Base-by-base conservation (phyloP, 768 basidiomycete species). In the Mycena indigotica region DNA sequence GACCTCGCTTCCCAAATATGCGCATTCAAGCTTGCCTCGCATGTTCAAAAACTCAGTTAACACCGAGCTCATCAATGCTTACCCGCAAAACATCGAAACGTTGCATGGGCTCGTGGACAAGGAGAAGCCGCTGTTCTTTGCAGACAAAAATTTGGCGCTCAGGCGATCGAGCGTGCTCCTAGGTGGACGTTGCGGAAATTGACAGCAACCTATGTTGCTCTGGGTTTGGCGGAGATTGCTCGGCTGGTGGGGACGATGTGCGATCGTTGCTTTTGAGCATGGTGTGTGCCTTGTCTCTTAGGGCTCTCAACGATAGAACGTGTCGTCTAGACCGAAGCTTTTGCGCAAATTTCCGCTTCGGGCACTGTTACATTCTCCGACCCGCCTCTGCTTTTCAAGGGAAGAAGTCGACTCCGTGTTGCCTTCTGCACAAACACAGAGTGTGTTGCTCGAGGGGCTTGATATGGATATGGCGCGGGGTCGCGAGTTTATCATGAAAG, bases 111-210 rank as follows among this genome's bases (percentile, higher is more conserved):
- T 86, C 15, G 66, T 79, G 4, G 80, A 83, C 4, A 86, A 87
- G 67, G 88, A 90, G 25, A 69, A 69, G 12, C 74, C 75, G 17
- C 24, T 72, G 10, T 92, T 91, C 64, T 58, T 68, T 3, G 70
- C 74, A 39, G 93, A 96, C 39, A 82, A 80, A 54, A 95, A 87
- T 54, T 39, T 83, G 2, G 93, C 93, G 5, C 76, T 96, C 86
- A 87, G 59, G 88, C 84, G 2, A 73, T 92, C 25, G 80, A 82
- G 4, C 83, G 84, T 16, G 86, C 90, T 0, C 88, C 91, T 0
- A 79, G 88, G 19, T 93, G 93, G 86, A 76, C 84, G 48, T 82
- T 95, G 63, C 86, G 84, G 71, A 89, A 85, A 68, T 82, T 95
- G 55, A 94, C 89, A 0, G 82, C 83, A 50, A 93, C 93, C 2